phyloP scores from a whole-genome alignment of 345 rosid genomes.

The Brassica carinata region DNA sequence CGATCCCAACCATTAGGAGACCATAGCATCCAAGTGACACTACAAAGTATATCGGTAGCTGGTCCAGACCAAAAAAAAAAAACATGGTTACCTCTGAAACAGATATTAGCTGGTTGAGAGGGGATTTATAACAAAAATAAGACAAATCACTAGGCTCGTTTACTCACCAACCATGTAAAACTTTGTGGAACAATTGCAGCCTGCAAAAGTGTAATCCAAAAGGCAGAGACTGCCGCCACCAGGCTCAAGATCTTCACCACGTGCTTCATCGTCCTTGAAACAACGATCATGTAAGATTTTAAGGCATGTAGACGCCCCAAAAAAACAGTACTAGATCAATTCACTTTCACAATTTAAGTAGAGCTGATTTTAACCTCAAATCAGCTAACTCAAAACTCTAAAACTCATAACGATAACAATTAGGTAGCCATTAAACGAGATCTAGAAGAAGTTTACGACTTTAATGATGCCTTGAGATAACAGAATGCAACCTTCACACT shows the following conservation, averaged over 20 bases:
- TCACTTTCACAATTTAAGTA: neutral
- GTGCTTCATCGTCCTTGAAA: conserved; percentile 50
- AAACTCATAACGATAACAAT: neutral
- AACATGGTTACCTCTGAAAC: neutral
- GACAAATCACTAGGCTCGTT: neutral
- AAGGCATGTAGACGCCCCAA: neutral
- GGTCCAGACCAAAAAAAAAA: neutral
- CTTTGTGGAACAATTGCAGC: conserved; percentile 49
- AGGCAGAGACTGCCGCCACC: conserved; percentile 48
- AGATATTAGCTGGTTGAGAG: neutral
- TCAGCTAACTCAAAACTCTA: neutral
- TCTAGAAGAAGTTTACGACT: too few species aligned
- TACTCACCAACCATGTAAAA: conserved; percentile 59
- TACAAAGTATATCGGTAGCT: conserved; percentile 69
- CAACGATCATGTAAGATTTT: neutral
- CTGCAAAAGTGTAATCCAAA: conserved; percentile 62
- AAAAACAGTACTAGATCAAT: neutral
- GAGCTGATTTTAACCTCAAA: neutral
- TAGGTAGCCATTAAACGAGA: neutral
- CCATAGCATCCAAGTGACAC: conserved; percentile 78
- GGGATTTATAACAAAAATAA: neutral
- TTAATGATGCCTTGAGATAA: too few species aligned
- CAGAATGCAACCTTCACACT: too few species aligned
- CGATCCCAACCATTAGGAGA: conserved; percentile 50
- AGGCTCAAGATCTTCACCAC: conserved; percentile 55